Percentiles rank a stretch among this genome's conserved stretches.
phyloP scores from a whole-genome alignment of 805 yeast genomes.

The Ogataea allantospora region DNA sequence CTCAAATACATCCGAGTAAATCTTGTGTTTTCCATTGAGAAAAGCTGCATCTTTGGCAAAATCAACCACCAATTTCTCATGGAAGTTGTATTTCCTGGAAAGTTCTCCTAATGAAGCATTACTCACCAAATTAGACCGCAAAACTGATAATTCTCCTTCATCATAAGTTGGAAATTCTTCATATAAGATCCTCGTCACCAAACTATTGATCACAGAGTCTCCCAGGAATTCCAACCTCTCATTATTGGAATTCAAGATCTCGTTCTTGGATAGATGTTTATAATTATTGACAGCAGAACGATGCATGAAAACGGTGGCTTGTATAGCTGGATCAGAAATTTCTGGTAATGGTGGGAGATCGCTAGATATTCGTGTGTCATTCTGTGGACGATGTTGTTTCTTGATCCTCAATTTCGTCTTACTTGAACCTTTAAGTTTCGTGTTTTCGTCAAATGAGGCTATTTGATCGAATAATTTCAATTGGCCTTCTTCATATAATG shows the following conservation, averaged over 20 bases:
- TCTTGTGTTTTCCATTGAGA: slow-evolving; percentile 58
- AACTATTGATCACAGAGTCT: slow-evolving; percentile 74
- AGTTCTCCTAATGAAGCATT: slow-evolving; percentile 72
- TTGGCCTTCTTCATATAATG: slow-evolving; percentile 47
- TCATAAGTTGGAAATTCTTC: slow-evolving; percentile 62
- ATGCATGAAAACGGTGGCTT: slow-evolving; percentile 76
- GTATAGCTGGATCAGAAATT: slow-evolving; percentile 56
- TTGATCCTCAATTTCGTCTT: slow-evolving; percentile 17
- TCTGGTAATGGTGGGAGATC: slow-evolving; percentile 67
- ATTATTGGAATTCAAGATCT: slow-evolving; percentile 63
- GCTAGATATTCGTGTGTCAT: background rate
- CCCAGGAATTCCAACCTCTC: slow-evolving; percentile 91
- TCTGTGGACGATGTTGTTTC: background rate
- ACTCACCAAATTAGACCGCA: slow-evolving; percentile 69
- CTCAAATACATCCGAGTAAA: slow-evolving; percentile 87
- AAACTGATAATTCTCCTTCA: slow-evolving; percentile 77
- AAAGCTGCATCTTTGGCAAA: slow-evolving; percentile 40
- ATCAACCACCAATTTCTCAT: slow-evolving; percentile 48
- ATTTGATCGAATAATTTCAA: slow-evolving; percentile 57
- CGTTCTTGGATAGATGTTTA: slow-evolving; percentile 53
- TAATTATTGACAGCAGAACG: slow-evolving; percentile 66
- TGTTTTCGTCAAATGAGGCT: slow-evolving; percentile 37
- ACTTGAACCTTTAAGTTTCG: slow-evolving; percentile 20
- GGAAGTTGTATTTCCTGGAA: slow-evolving; percentile 66
- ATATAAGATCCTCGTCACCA: slow-evolving; percentile 69